Conservation (phyloP, 2,329 filamentous ascomycete species). For the Cladophialophora psammophila region DNA sequence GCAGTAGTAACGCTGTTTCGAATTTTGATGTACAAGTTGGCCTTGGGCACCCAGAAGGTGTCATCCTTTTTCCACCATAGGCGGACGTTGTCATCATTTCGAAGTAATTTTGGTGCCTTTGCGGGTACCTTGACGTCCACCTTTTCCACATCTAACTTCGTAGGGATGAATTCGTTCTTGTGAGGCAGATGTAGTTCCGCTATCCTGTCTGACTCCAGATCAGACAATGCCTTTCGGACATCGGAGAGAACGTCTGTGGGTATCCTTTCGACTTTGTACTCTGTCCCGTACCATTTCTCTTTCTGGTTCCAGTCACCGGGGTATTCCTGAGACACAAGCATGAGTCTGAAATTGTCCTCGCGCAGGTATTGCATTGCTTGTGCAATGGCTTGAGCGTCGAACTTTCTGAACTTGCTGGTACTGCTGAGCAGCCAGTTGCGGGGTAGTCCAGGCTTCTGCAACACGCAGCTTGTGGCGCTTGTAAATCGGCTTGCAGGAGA, state of each 20-base stretch:
- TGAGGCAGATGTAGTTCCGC: conserved; percentile 83
- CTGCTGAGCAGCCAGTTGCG: conserved; percentile 88
- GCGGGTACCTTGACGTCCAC: conserved; percentile 81
- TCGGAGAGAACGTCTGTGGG: conserved; percentile 76
- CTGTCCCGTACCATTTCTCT: conserved; percentile 98
- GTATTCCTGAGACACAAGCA: conserved; percentile 80
- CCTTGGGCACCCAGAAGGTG: conserved; percentile 97
- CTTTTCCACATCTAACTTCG: conserved; percentile 91
- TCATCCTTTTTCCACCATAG: conserved; percentile 99
- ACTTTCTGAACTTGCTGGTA: conserved; percentile 76
- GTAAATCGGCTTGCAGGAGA: conserved; percentile 87
- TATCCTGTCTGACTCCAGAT: conserved; percentile 66
- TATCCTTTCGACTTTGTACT: conserved; percentile 85
- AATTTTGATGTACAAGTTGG: conserved; percentile 81
- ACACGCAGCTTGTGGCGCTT: conserved; percentile 80
- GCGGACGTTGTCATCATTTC: conserved; percentile 79
- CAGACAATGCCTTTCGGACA: conserved; percentile 69
- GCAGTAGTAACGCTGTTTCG: conserved; percentile 80
- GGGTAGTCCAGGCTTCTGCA: conserved; percentile 83
- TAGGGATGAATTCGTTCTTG: conserved; percentile 95
- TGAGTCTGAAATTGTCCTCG: conserved; percentile 88
- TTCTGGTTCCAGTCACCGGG: conserved; percentile 85
- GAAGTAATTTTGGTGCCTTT: conserved; percentile 78
- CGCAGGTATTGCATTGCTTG: conserved; percentile 75
- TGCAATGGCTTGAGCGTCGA: conserved; percentile 78